Conservation (phyloP, 768 basidiomycete species). For the Filobasidium wieringae region DNA sequence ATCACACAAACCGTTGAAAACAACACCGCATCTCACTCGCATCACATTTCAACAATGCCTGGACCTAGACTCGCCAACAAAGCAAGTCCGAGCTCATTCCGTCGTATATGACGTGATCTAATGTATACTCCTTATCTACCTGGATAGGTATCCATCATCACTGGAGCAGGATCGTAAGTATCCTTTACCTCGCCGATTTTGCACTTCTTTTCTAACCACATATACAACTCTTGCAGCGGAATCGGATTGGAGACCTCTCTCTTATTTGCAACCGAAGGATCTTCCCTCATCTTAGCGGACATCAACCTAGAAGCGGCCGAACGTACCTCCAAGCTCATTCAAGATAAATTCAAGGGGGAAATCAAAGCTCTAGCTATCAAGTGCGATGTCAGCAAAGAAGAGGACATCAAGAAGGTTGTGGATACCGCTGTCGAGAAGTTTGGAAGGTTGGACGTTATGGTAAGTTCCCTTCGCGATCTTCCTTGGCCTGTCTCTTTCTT, state of each 20-base stretch:
- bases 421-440: slow-evolving; percentile 67
- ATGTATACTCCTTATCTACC: background rate
- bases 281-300: slow-evolving; percentile 78
- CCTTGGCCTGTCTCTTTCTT: background rate
- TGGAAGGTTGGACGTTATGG: slow-evolving; percentile 92
- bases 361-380: slow-evolving; percentile 49
- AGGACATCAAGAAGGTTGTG: slow-evolving; percentile 69
- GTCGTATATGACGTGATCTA: background rate
- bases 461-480: slow-evolving; percentile 32
- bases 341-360: slow-evolving; percentile 49
- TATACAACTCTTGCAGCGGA: slow-evolving; percentile 48
- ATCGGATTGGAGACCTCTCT: slow-evolving; percentile 94
- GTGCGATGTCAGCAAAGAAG: slow-evolving; percentile 81
- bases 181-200: background rate
- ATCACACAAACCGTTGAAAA: too few relatives aligned
- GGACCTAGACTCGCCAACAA: slow-evolving; percentile 20
- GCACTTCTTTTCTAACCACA: background rate
- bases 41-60: slow-evolving; percentile 12
- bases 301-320: slow-evolving; percentile 67
- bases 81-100: too few relatives aligned
- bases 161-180: slow-evolving; percentile 77
- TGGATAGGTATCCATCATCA: slow-evolving; percentile 49
- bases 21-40: too few relatives aligned
- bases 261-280: slow-evolving; percentile 87
- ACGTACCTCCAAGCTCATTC: slow-evolving; percentile 54